Evolutionary conservation across 192 early-diverging fungal species (phyloP), one percentile per base, ranked within the genome.

Genomic region (Coemansia sp.): DNA sequence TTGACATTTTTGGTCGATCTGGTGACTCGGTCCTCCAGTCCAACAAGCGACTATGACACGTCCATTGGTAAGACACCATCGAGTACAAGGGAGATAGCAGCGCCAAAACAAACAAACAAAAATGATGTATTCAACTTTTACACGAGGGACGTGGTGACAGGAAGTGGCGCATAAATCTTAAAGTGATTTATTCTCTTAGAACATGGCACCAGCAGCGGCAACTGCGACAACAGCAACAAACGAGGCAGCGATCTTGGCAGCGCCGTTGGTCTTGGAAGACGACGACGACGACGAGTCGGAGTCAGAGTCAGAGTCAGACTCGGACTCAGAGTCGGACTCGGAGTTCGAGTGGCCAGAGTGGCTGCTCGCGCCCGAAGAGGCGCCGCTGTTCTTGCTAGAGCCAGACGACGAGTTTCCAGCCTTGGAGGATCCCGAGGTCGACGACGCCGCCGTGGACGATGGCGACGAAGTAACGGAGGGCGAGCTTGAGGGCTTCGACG

Each of bases 161-260:
- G 39, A 59, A 57, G 25, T 43, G 14, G 36, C 14, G 22, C n/a
- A n/a, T n/a, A n/a, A n/a, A n/a, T n/a, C n/a, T n/a, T n/a, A n/a
- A n/a, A n/a, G n/a, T n/a, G n/a, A n/a, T n/a, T n/a, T n/a, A 46
- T 46, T 40, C 32, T 4, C 56, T 70, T 77, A 77, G 70, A 77
- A 77, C 65, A 79, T 59, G 51, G 71, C n/a, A n/a, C n/a, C n/a
- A n/a, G n/a, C 51, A n/a, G 59, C 60, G 32, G 66, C 70, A 62
- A 60, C 37, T 12, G 58, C 43, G 5, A 67, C 76, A 47, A 68
- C 69, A 37, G 61, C 70, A n/a, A 57, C 67, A 38, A 58, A 47
- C 42, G 62, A 64, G 59, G 36, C 62, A 47, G 62, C 67, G 20
- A 58, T 59, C 37, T 46, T 36, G 15, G 71, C 63, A 56, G 63